Evolutionary conservation across 2,329 filamentous ascomycete genomes (phyloP).

Genomic region (Aureobasidium sp.): DNA sequence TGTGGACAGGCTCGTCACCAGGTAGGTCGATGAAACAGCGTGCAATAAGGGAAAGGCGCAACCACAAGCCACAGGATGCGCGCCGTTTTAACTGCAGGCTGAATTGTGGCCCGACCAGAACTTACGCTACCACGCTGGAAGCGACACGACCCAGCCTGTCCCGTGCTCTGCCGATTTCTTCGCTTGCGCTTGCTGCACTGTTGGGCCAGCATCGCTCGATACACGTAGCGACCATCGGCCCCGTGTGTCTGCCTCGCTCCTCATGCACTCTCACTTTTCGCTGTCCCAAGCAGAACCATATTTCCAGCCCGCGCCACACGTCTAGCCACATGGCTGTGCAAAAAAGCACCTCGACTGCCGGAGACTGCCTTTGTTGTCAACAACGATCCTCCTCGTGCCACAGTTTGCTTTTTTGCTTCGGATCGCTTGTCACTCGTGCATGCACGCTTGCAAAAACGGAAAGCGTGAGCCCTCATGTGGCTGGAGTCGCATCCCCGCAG

Average conservation of each 20-base stretch:
- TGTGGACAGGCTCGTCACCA: conserved; percentile 3
- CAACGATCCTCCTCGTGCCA: background rate
- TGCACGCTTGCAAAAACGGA: conserved; percentile 9
- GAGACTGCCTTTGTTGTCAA: background rate
- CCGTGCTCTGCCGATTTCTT: conserved; percentile 8
- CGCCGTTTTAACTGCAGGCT: conserved; percentile 9
- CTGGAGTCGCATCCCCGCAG: conserved; percentile 9
- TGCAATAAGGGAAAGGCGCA: conserved; percentile 11
- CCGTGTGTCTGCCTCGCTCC: background rate
- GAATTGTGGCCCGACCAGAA: conserved; percentile 5
- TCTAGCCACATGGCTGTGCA: conserved; percentile 10
- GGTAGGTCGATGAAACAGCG: conserved; percentile 10
- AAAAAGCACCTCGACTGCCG: background rate
- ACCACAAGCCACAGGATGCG: conserved; percentile 11
- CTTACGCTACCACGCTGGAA: conserved; percentile 8
- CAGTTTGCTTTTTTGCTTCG: conserved; percentile 1
- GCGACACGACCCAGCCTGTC: background rate
- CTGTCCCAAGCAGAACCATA: background rate
- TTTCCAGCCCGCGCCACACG: background rate
- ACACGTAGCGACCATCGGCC: background rate
- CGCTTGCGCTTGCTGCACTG: conserved; percentile 6
- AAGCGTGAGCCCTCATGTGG: conserved; percentile 8
- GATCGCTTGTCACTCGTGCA: conserved; percentile 4
- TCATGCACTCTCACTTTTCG: background rate
- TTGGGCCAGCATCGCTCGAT: background rate